phyloP scores from a whole-genome alignment of 2,329 filamentous ascomycete species.

The Sarocladium brachiariae region DNA sequence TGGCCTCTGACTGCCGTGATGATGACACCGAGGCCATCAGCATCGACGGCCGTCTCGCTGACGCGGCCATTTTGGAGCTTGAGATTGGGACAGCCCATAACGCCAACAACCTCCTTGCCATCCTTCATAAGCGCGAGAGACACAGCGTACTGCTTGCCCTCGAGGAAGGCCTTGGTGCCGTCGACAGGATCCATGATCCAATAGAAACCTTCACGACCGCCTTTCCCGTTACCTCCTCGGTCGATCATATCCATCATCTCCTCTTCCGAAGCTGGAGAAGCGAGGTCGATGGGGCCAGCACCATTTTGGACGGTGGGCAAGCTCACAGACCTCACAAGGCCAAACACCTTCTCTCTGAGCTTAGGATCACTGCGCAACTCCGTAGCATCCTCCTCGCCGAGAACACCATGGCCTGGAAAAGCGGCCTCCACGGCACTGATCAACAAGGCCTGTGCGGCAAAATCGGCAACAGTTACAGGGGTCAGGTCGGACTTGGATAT shows the following conservation, averaged over 20 bases:
- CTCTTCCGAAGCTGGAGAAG: conserved; percentile 36
- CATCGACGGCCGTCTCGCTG: conserved; percentile 25
- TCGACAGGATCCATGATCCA: conserved; percentile 63
- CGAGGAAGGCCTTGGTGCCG: conserved; percentile 55
- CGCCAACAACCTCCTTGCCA: conserved; percentile 50
- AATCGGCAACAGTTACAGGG: conserved; percentile 58
- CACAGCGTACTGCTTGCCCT: conserved; percentile 56
- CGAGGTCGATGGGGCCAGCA: conserved; percentile 18
- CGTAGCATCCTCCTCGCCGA: conserved; percentile 54
- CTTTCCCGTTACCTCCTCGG: conserved; percentile 38
- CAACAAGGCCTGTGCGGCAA: conserved; percentile 55
- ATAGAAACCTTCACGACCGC: conserved; percentile 32
- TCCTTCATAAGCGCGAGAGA: conserved; percentile 52
- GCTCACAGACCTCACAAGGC: conserved; percentile 34
- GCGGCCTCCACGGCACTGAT: conserved; percentile 46
- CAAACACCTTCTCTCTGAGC: conserved; percentile 48
- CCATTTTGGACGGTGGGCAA: conserved; percentile 11
- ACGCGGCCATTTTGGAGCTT: conserved; percentile 28
- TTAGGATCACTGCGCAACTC: conserved; percentile 40
- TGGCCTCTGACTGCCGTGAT: conserved; percentile 26
- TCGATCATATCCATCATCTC: conserved; percentile 59
- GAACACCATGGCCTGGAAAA: conserved; percentile 50
- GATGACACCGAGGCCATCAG: conserved; percentile 27
- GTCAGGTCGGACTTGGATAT: conserved; percentile 51
- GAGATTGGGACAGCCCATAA: conserved; percentile 56